A percentile compares a stretch with the other conserved stretches of the same genome.
Conservation (phyloP, 192 early-diverging fungal genomes). For the Ambispora gerdemannii region DNA sequence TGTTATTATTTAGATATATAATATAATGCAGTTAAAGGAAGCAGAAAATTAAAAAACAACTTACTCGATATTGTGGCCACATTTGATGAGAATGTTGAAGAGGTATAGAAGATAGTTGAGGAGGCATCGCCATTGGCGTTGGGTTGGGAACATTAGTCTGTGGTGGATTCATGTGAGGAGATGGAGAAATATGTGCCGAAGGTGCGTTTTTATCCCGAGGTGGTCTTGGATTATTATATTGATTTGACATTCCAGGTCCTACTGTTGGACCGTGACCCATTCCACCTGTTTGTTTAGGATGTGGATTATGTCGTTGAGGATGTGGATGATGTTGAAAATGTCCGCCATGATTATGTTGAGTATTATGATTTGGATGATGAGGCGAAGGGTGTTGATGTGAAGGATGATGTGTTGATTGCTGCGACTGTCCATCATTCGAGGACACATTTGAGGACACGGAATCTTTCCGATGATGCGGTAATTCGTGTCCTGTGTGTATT, state of each 20-base stretch:
- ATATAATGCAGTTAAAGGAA: too few species aligned
- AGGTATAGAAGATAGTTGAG: background rate
- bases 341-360: slow-evolving; percentile 8
- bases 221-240: background rate
- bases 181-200: background rate
- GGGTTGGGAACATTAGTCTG: background rate
- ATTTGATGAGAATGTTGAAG: background rate
- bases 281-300: background rate
- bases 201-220: background rate
- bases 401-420: slow-evolving; percentile 13
- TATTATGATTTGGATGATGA: slow-evolving; percentile 23
- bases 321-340: background rate
- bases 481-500: background rate
- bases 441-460: slow-evolving; percentile 25
- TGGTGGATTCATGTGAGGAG: background rate
- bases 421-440: slow-evolving; percentile 22
- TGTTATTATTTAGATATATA: background rate
- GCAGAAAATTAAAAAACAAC: slow-evolving; percentile 1
- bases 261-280: background rate
- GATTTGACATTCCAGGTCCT: background rate
- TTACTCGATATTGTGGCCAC: background rate
- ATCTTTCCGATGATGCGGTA: slow-evolving; percentile 26
- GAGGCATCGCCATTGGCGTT: background rate
- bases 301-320: slow-evolving; percentile 18
- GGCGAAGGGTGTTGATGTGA: slow-evolving; percentile 1